Base-by-base conservation (phyloP, 2,329 filamentous ascomycete species). In the Lizonia empirigonia region DNA sequence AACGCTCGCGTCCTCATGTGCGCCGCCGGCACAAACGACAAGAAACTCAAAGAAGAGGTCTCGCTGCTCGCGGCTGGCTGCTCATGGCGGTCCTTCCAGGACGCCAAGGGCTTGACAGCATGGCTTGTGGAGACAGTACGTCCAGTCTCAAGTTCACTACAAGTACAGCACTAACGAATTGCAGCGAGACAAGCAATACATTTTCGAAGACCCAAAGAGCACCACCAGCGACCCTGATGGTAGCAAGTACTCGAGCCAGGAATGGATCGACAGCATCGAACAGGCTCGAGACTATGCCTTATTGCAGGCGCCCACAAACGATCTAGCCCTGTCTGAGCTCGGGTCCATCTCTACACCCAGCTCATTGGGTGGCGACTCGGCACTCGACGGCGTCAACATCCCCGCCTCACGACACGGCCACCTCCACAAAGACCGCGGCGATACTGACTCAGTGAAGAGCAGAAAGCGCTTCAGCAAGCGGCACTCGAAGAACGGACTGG, bases 51-150 rank as follows among this genome's bases (percentile, higher is more conserved):
- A 72, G 83, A 90, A 64, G 94, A 99, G 62, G 85, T 99, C 27
- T 90, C 90, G n/a, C 80, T 99, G 20, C 77, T 96, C 16, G 81
- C 82, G 2, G 78, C 87, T 2, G 91, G 90, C 44, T 90, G 86
- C 61, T 79, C 83, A 20, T 97, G 90, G 86, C 88, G 84, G 69
- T 91, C 82, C 44, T 90, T 89, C 62, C 83, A 87, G 36, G 94
- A 96, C 73, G 80, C 85, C n/a, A 97, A 96, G 74, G 92, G 91
- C 20, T 83, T 93, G 75, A 87, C 86, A 22, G 86, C 89, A 52
- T 97, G 91, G 90, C 88, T 88, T 74, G 87, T 97, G 44, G 91
- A 97, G 77, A 95, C 90, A 62, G 94, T 97, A 85, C 81, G 91
- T 82, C 50, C 35, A 39, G 18, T 18, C 32, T 26, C 12, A 9